Percentiles rank a stretch among this genome's conserved stretches.
These are phyloP conservation scores for Escovopsis sp. DNA, from an alignment of 2,329 filamentous ascomycete species.

Conservation along the genomic window DNA sequence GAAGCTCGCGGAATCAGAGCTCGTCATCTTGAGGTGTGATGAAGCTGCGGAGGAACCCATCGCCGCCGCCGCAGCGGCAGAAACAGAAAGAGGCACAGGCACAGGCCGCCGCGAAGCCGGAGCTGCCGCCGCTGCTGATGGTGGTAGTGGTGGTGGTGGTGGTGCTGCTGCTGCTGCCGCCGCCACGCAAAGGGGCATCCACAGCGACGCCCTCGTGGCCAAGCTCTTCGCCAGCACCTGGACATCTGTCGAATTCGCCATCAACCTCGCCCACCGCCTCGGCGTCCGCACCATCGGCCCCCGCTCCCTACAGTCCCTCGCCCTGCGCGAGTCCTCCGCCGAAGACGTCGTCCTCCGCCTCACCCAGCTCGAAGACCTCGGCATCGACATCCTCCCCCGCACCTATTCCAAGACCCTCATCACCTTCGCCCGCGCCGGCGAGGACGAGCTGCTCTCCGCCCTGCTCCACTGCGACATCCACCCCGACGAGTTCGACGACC, in stretches of 20 bases:
- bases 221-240: slow-evolving; percentile 62
- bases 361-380: slow-evolving; percentile 40
- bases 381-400: slow-evolving; percentile 46
- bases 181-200: slow-evolving; percentile 8
- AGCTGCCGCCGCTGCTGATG: no score
- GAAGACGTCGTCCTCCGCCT: slow-evolving; percentile 44
- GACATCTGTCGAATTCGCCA: slow-evolving; percentile 55
- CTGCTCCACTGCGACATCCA: slow-evolving; percentile 36
- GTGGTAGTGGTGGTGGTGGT: background rate
- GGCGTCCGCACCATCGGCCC: slow-evolving; percentile 61
- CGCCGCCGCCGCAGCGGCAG: no score
- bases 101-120: no score
- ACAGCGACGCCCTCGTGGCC: slow-evolving; percentile 47
- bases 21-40: slow-evolving; percentile 8
- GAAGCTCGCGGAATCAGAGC: slow-evolving; percentile 23
- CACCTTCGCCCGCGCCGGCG: slow-evolving; percentile 42
- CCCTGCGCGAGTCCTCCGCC: slow-evolving; percentile 43
- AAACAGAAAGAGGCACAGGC: no score
- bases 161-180: background rate
- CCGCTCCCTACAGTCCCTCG: slow-evolving; percentile 62
- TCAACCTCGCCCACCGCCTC: slow-evolving; percentile 54
- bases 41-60: background rate
- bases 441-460: slow-evolving; percentile 31
- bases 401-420: slow-evolving; percentile 51
- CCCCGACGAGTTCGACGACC: slow-evolving; percentile 38